Conservation (phyloP, 345 rosid genomes). For the Conringia planisiliqua region DNA sequence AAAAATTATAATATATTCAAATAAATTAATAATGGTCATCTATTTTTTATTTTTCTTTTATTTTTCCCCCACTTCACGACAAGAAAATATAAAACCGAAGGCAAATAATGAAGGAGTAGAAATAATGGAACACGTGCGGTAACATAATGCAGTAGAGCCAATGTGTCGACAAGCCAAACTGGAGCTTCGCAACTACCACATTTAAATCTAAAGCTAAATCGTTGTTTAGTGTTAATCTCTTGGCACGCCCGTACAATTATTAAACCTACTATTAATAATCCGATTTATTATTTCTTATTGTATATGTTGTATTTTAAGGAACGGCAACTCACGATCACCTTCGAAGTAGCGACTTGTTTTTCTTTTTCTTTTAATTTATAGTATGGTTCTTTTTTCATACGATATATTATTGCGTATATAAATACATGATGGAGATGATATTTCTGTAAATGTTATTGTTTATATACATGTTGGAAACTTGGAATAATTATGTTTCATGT, state of each 20-base stretch:
- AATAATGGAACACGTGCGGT: constrained; percentile 35
- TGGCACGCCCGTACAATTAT: constrained; percentile 33
- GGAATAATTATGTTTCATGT: neutral
- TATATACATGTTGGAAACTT: neutral
- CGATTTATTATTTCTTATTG: neutral
- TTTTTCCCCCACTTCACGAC: constrained; percentile 1
- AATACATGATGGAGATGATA: neutral
- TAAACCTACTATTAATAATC: constrained; percentile 16
- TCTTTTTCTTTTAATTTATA: neutral
- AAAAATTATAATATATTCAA: neutral
- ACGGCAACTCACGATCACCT: neutral
- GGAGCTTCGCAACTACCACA: constrained; percentile 31
- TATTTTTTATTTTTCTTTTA: neutral
- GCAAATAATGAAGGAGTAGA: constrained; percentile 27
- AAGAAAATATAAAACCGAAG: constrained; percentile 13
- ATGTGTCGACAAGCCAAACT: constrained; percentile 34
- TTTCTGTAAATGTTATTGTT: neutral
- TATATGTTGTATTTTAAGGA: neutral
- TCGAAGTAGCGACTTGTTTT: neutral
- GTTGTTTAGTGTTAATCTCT: constrained; percentile 27
- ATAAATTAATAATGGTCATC: neutral
- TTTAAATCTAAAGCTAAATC: constrained; percentile 17
- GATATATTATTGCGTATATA: neutral
- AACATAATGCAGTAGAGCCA: constrained; percentile 35
- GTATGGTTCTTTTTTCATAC: neutral